Evolutionary conservation across 2,329 filamentous ascomycete genomes (phyloP), one percentile per base, ranked within the genome.

Genomic region (Cladosporium sp.): DNA sequence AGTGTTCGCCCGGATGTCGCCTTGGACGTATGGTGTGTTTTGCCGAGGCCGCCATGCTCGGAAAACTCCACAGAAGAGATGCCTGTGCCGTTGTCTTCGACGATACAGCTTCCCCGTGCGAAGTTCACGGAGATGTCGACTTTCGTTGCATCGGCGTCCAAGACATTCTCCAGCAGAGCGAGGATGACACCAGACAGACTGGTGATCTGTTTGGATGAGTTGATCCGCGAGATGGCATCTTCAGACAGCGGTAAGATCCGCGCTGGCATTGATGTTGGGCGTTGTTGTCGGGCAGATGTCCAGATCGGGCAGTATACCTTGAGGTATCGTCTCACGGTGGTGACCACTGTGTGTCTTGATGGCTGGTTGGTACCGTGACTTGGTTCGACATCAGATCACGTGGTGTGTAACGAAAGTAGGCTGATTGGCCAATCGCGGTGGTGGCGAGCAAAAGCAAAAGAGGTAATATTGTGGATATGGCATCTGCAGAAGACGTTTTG

Each of bases 51-150:
- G 5, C 92, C 92, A 54, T 79, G 76, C 2, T 85, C 80, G n/a
- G 74, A 73, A 71, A 98, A 97, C 70, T 97, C 93, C 1, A 76
- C 73, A 0, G 90, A 86, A 1, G 81, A 75, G 54, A 99, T 96
- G 0, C 95, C 95, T 18, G 81, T 65, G 1, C 95, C 95, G 78
- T 98, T 85, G 75, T 99, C 95, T 73, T 96, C 91, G 5, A 97
- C 85, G 0, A 84, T 83, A 76, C 93, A 97, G 70, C 85, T 87
- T 5, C 93, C 94, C 26, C 89, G 88, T 62, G 79, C 77, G 74
- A 92, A 92, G 78, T 97, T 91, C 25, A 97, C 81, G 0, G 83
- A 85, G 63, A 96, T 81, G 62, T 86, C 86, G 67, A 97, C 79
- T 64, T 84, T 90, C 36, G 82, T 84, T 18, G 93, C 89, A 54